Conservation (phyloP, 2,329 filamentous ascomycete species). For the Fusarium udum region DNA sequence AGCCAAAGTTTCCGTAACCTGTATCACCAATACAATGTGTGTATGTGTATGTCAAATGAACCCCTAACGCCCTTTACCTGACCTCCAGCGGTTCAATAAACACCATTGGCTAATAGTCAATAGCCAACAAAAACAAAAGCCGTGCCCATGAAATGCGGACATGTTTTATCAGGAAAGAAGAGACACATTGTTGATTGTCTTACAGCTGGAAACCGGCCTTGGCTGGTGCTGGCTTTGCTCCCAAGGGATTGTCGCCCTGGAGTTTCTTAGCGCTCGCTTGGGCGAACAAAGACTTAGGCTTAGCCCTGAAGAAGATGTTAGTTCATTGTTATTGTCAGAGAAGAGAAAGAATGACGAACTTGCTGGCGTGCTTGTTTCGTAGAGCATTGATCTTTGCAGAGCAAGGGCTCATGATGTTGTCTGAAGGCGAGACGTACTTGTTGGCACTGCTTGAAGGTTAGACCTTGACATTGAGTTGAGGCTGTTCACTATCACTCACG, state of each 20-base stretch:
- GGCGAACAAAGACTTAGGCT: slow-evolving; percentile 75
- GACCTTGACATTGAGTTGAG: background rate
- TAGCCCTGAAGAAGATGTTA: slow-evolving; percentile 58
- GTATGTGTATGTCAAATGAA: slow-evolving; percentile 33
- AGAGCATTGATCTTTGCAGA: slow-evolving; percentile 83
- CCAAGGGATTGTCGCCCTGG: slow-evolving; percentile 56
- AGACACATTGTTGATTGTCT: slow-evolving; percentile 1
- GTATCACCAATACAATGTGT: slow-evolving; percentile 21
- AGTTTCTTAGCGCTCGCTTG: slow-evolving; percentile 72
- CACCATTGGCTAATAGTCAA: slow-evolving; percentile 1
- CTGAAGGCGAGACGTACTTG: slow-evolving; percentile 83
- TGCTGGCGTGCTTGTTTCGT: slow-evolving; percentile 81
- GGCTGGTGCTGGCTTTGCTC: slow-evolving; percentile 48
- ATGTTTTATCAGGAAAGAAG: slow-evolving; percentile 27
- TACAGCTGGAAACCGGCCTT: slow-evolving; percentile 37
- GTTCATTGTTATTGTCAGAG: background rate
- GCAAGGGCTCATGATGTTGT: slow-evolving; percentile 88
- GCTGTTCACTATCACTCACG: slow-evolving; percentile 57
- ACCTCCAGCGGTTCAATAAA: slow-evolving; percentile 33
- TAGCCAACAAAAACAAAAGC: slow-evolving; percentile 28
- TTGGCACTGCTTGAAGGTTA: slow-evolving; percentile 49
- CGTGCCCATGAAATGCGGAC: slow-evolving; percentile 6
- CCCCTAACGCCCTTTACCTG: slow-evolving; percentile 33
- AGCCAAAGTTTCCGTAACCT: slow-evolving; percentile 36
- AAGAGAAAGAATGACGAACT: slow-evolving; percentile 61